phyloP scores from a whole-genome alignment of 805 yeast species.

The Yamadazyma ubonensis region DNA sequence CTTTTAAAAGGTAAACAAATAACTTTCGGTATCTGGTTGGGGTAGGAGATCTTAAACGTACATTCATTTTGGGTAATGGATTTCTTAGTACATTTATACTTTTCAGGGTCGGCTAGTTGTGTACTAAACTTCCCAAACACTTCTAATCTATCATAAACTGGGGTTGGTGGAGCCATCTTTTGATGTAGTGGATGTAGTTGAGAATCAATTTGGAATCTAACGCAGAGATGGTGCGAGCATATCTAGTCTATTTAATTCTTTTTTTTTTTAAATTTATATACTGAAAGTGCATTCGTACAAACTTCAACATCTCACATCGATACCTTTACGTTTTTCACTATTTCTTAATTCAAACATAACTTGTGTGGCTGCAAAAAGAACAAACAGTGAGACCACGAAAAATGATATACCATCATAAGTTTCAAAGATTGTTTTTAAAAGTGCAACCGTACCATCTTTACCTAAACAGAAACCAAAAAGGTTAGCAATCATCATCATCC shows the following conservation, averaged over 20 bases:
- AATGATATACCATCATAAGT: conserved; percentile 70
- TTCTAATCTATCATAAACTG: conserved; percentile 33
- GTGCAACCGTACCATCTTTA: conserved; percentile 70
- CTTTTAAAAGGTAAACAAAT: conserved; percentile 45
- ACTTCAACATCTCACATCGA: conserved; percentile 69
- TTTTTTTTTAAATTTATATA: background rate
- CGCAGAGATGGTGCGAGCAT: too few species aligned
- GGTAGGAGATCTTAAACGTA: conserved; percentile 32
- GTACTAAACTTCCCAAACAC: conserved; percentile 24
- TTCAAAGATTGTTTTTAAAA: conserved; percentile 67
- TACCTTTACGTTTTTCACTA: conserved; percentile 77
- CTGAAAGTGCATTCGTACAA: background rate
- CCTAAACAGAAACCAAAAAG: conserved; percentile 94
- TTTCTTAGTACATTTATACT: conserved; percentile 33
- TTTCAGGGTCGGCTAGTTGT: conserved; percentile 29
- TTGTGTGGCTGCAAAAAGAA: conserved; percentile 82
- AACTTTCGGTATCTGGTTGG: conserved; percentile 31
- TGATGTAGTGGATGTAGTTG: too few species aligned
- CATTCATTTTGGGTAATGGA: conserved; percentile 43
- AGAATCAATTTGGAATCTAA: too few species aligned
- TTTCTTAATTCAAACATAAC: conserved; percentile 94
- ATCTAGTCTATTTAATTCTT: too few species aligned
- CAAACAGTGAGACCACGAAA: conserved; percentile 56
- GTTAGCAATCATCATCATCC: conserved; percentile 98
- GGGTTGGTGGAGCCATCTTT: conserved; percentile 51